A percentile compares a stretch with the other conserved stretches of the same genome.
Evolutionary conservation across 106 monocot genomes (phyloP).

Genomic region (Dioscorea alata): DNA sequence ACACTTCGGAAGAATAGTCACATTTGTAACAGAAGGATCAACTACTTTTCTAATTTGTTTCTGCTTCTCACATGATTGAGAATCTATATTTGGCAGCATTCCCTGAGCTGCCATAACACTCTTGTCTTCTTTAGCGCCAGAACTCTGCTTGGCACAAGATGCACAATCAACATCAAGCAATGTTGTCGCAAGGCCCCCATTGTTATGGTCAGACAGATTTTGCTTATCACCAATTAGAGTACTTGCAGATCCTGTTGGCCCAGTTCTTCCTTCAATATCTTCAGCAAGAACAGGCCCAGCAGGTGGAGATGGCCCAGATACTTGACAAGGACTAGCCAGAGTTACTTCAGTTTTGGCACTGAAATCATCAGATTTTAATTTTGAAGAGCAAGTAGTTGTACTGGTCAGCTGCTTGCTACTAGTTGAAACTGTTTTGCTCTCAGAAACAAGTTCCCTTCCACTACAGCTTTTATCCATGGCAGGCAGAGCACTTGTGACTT

Average conservation of each 20-base stretch:
- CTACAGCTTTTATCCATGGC: neutral
- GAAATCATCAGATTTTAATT: constrained; percentile 3
- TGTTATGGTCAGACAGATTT: constrained; percentile 10
- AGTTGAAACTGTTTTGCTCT: constrained; percentile 3
- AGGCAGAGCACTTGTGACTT: constrained; percentile 2
- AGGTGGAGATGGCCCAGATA: neutral
- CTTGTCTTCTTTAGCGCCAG: constrained; percentile 1
- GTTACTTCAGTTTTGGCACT: constrained; percentile 9
- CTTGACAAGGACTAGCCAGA: constrained; percentile 4
- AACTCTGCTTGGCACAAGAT: constrained; percentile 2
- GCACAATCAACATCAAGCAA: neutral
- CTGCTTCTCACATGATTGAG: constrained; percentile 9
- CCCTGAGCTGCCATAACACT: neutral
- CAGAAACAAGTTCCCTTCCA: constrained; percentile 1
- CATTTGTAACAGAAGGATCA: neutral
- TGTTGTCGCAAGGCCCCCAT: neutral
- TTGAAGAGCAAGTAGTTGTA: neutral
- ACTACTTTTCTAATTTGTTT: neutral
- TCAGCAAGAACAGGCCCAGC: constrained; percentile 8
- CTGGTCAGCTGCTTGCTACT: constrained; percentile 4
- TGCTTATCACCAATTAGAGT: neutral
- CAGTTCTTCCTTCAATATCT: constrained; percentile 14
- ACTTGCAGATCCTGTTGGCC: neutral
- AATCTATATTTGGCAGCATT: neutral
- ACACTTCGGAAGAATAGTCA: neutral